These are phyloP conservation scores for Corylus heterophylla DNA, from an alignment of 306 rosid genomes.

Conservation along the genomic window DNA sequence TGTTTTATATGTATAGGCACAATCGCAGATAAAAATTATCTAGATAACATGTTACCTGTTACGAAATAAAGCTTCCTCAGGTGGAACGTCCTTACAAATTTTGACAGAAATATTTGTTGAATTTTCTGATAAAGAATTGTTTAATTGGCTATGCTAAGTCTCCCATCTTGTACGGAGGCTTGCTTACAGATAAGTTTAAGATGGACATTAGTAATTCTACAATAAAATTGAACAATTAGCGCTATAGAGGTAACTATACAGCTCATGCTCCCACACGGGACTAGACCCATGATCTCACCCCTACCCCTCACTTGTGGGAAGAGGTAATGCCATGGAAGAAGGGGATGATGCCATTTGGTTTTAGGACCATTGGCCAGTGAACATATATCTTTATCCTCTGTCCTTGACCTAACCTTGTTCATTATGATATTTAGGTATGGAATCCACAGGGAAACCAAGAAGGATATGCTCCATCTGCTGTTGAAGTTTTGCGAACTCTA, in stretches of 20 bases:
- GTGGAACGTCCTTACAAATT: background rate
- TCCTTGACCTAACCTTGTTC: constrained; percentile 36
- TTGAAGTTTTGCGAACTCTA: constrained; percentile 77
- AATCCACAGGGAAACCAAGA: constrained; percentile 66
- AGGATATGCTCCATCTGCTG: constrained; percentile 91
- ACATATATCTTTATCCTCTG: constrained; percentile 3
- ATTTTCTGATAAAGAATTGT: background rate
- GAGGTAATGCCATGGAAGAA: background rate
- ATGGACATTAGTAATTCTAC: background rate
- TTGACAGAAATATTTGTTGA: background rate
- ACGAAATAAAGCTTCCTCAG: background rate
- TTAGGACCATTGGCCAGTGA: background rate
- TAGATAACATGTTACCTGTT: background rate
- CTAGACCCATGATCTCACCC: background rate
- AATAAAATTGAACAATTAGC: background rate
- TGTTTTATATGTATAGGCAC: background rate
- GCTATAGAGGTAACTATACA: background rate
- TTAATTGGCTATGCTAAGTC: background rate
- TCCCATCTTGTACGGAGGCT: background rate
- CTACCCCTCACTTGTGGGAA: background rate
- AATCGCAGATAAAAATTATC: background rate
- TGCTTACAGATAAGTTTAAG: background rate
- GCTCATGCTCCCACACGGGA: background rate
- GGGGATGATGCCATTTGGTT: background rate
- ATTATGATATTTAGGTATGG: constrained; percentile 64